Conservation (phyloP, 495 filamentous ascomycete genomes). For the Talaromyces stipitatus region DNA sequence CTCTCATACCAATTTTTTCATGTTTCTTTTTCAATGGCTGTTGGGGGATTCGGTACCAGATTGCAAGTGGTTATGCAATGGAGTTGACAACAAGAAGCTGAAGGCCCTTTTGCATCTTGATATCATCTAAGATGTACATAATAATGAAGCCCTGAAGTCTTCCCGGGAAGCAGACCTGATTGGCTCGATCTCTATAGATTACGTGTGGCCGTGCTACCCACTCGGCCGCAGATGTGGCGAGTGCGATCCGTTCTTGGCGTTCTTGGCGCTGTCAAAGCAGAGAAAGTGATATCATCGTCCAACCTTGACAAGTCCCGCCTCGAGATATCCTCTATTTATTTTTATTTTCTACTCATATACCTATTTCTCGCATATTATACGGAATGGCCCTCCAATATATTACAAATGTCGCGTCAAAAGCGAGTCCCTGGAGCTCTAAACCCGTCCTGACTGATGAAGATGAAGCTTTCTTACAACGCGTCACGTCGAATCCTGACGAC, state of each 20-base stretch:
- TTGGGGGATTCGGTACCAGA: no score
- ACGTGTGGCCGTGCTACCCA: background rate
- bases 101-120: no score
- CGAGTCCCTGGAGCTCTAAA: slow-evolving; percentile 21
- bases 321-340: background rate
- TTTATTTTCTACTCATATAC: background rate
- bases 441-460: slow-evolving; percentile 48
- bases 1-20: no score
- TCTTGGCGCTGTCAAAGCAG: background rate
- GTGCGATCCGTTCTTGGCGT: no score
- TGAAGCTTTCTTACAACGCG: slow-evolving; percentile 45
- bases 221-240: background rate
- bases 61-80: no score
- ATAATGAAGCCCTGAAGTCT: no score
- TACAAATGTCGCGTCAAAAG: slow-evolving; percentile 24
- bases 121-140: no score
- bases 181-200: background rate
- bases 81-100: no score
- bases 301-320: background rate
- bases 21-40: no score
- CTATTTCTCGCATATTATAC: background rate
- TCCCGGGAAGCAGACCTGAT: no score
- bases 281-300: background rate
- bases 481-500: slow-evolving; percentile 29
- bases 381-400: slow-evolving; percentile 35